Evolutionary conservation across 1,284 basidiomycete genomes (phyloP).

Genomic region (Rhodofomes roseus): DNA sequence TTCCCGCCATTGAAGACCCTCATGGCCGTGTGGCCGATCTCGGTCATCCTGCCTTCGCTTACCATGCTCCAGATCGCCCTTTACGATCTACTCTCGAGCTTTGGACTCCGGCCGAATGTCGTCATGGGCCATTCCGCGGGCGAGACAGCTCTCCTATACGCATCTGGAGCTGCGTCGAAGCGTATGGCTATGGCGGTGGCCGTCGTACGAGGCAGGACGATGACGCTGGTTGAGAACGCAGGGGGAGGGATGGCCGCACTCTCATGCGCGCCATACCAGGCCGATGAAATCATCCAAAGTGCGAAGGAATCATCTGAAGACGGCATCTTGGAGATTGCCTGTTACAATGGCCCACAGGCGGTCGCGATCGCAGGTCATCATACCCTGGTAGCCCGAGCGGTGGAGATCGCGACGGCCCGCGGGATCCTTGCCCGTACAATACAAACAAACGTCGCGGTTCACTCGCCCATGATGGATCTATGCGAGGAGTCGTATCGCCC

Average conservation of each 20-base stretch:
- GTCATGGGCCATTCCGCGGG: conserved; percentile 40
- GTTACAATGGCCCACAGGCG: conserved; percentile 32
- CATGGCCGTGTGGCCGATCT: conserved; percentile 31
- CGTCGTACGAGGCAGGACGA: conserved; percentile 33
- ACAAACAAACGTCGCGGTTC: conserved; percentile 29
- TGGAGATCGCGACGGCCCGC: conserved; percentile 21
- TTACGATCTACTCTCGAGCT: conserved; percentile 32
- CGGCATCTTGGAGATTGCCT: conserved; percentile 29
- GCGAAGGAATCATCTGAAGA: conserved; percentile 7
- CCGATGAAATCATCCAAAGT: conserved; percentile 19
- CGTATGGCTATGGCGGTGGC: conserved; percentile 38
- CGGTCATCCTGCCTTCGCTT: conserved; percentile 33
- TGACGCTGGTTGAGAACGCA: conserved; percentile 29
- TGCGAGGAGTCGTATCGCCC: conserved; percentile 23
- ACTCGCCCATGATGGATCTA: conserved; percentile 30
- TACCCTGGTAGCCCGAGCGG: conserved; percentile 25
- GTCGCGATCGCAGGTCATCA: conserved; percentile 34
- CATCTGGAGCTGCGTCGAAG: conserved; percentile 36
- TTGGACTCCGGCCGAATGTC: conserved; percentile 33
- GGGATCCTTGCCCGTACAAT: conserved; percentile 32
- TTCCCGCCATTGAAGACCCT: conserved; percentile 4
- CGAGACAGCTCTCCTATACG: conserved; percentile 40
- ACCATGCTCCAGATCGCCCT: conserved; percentile 42
- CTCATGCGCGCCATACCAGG: conserved; percentile 26
- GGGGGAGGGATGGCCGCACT: conserved; percentile 41